A percentile compares a stretch with the other conserved stretches of the same genome.
phyloP scores from a whole-genome alignment of 78 protist genomes.

The Cyanophora paradoxa region DNA sequence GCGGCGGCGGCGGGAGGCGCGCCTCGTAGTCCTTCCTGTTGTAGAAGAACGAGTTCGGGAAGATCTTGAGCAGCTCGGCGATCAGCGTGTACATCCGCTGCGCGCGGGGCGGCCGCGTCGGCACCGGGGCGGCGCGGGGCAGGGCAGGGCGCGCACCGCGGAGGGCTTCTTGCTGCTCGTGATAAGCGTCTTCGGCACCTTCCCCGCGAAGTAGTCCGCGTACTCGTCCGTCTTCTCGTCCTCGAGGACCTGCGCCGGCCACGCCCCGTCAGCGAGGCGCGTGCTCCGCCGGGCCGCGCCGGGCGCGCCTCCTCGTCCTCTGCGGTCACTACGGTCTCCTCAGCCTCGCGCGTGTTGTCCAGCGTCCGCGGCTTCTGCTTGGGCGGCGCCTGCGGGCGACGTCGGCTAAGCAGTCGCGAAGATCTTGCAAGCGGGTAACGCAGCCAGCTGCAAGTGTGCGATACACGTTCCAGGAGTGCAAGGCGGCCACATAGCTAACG shows the following conservation, averaged over 20 bases:
- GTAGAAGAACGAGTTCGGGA: slow-evolving; percentile 66
- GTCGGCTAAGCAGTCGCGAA: not conserved
- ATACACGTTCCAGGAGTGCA: not conserved
- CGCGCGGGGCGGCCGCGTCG: too few species aligned
- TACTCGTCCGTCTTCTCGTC: slow-evolving; percentile 46
- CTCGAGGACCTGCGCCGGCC: slow-evolving; percentile 45
- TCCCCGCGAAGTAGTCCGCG: slow-evolving; percentile 9
- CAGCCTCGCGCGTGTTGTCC: slow-evolving; percentile 65
- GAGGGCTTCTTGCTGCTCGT: slow-evolving; percentile 19
- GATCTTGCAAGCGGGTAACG: too few species aligned
- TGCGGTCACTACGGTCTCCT: slow-evolving; percentile 65
- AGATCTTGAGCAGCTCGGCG: slow-evolving; percentile 19
- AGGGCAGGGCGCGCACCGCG: too few species aligned
- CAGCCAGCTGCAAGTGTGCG: too few species aligned
- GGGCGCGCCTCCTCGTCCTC: slow-evolving; percentile 75
- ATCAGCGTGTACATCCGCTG: slow-evolving; percentile 17
- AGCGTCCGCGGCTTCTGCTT: slow-evolving; percentile 65
- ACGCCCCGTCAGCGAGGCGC: too few species aligned
- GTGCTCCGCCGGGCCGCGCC: too few species aligned
- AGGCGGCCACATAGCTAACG: too few species aligned
- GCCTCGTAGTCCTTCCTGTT: slow-evolving; percentile 37
- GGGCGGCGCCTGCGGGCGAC: slow-evolving; percentile 29
- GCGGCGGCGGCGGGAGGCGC: not conserved
- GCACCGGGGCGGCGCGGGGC: too few species aligned
- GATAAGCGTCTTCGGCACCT: slow-evolving; percentile 17